Evolutionary conservation across 495 filamentous ascomycete species (phyloP), one percentile per base, ranked within the genome.

Genomic region (Penicillium waksmanii): DNA sequence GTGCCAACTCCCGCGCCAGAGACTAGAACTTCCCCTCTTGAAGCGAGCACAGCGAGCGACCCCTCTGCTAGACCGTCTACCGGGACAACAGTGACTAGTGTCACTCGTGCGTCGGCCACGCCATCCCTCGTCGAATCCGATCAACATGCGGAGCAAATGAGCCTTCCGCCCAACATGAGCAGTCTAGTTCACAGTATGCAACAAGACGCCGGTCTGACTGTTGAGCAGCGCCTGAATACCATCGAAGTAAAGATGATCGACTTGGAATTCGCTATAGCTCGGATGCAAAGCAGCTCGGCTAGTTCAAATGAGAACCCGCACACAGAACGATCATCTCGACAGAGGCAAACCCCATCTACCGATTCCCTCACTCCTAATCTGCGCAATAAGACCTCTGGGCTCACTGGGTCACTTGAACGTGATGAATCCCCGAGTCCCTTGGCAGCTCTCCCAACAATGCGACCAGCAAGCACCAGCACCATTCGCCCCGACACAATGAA

Each of bases 201-300:
- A 33, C 69, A 72, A 56, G 78, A 81, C 53, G 78, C 80, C 21
- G 70, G 73, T 25, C 66, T 78, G 9, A 80, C 79, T 1, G 55
- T 82, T 1, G 82, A 84, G 57, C 80, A 84, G 47, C 76, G 82
- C 19, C 43, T 84, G 7, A 77, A 80, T 36, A 84, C 81, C 0
- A 58, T 84, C 1, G 82, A 84, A 51, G 80, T 84, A 5, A 84
- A 84, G 51, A 68, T 84, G 38, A 82, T 84, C 60, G 82, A 84
- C 36, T 68, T 84, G 9, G 82, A 84, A 58, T 82, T 81, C 48
- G 81, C 81, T 2, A 80, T 84, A 52, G 80, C 81, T 0, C 75
- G 80, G 36, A 71, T 84, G 61, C 81, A 84, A 68, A 74, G 67
- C 31, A 66, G 61, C n/a, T 62, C 66, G 5, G 54, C 42, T n/a